Evolutionary conservation across 768 basidiomycete species (phyloP), one percentile per base, ranked within the genome.

Genomic region (Trametes gibbosa): DNA sequence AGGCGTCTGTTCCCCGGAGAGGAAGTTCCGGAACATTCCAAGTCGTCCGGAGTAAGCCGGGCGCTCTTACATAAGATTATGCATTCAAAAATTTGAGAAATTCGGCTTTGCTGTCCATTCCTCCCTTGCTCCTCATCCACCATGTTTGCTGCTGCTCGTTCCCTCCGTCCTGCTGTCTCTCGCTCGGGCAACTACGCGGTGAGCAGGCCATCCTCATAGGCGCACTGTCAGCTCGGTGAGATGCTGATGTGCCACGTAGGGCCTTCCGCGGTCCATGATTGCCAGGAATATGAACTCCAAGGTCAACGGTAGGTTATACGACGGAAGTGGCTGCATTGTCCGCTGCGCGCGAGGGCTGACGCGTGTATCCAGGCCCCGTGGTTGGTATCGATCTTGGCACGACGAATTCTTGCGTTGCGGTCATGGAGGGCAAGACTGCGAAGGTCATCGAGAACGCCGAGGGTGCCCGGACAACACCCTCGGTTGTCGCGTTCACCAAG

Each of bases 401-500:
- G 39, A 93, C 92, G 29, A 92, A 92, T 75, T 94, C 92, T 49
- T 94, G 91, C 73, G 92, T 95, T 58, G 86, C 90, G 49, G 83
- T 97, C 62, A 97, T 96, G 92, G 95, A 98, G 79, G 95, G 93
- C 66, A 87, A 96, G 79, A 89, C 87, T 35, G 84, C 95, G 50
- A 89, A 92, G 65, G 96, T 98, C 63, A 89, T 99, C 66, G 97
- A 98, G 77, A 98, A 98, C 79, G 79, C 95, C 5, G 96, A 98
- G 79, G 96, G 97, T 79, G 91, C 90, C 57, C 87, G 97, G 66
- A 98, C 97, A 63, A 99, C 97, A 16, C 97, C 97, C 2, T 99
- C 97, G 39, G 94, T 98, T 56, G 93, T 98, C 65, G 96, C 96
- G 39, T 99, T 99, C 82, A 94, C 97, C 55, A 97, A 98, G 75